Percentiles rank a stretch among this genome's conserved stretches.
phyloP scores from a whole-genome alignment of 179 eudicot species.

The Dionaea muscipula region DNA sequence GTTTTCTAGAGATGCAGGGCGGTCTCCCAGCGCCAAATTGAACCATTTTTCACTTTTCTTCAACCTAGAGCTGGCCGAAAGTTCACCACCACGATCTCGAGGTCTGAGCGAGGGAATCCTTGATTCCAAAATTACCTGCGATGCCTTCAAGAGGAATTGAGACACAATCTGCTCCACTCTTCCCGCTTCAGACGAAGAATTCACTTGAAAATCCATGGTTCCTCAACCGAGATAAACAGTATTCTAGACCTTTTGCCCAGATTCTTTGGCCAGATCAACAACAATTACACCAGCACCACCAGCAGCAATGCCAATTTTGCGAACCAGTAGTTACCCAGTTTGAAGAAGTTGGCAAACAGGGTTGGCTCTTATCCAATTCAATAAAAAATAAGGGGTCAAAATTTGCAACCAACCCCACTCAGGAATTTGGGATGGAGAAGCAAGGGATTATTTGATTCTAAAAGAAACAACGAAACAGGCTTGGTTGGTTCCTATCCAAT shows the following conservation, averaged over 20 bases:
- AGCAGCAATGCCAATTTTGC: background rate
- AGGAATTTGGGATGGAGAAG: no score
- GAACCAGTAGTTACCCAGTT: background rate
- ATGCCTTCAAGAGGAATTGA: constrained; percentile 71
- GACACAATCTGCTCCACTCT: constrained; percentile 70
- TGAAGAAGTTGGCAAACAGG: background rate
- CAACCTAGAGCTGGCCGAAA: constrained; percentile 20
- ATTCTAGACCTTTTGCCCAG: background rate
- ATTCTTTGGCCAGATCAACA: background rate
- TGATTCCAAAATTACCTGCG: constrained; percentile 70
- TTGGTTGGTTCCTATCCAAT: no score
- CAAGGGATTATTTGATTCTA: background rate
- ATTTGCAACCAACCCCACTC: no score
- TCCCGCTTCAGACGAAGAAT: constrained; percentile 45
- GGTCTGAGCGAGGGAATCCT: constrained; percentile 68
- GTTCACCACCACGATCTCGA: constrained; percentile 27
- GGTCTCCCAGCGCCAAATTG: constrained; percentile 68
- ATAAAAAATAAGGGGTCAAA: no score
- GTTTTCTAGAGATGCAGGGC: constrained; percentile 74
- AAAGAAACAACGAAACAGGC: background rate
- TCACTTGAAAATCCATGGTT: constrained; percentile 45
- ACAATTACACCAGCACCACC: background rate
- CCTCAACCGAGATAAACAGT: background rate
- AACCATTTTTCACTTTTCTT: constrained; percentile 84
- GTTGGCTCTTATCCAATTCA: no score